These are phyloP conservation scores for Arxiozyma slooffiae DNA, from an alignment of 1,139 yeast species.

Conservation along the genomic window DNA sequence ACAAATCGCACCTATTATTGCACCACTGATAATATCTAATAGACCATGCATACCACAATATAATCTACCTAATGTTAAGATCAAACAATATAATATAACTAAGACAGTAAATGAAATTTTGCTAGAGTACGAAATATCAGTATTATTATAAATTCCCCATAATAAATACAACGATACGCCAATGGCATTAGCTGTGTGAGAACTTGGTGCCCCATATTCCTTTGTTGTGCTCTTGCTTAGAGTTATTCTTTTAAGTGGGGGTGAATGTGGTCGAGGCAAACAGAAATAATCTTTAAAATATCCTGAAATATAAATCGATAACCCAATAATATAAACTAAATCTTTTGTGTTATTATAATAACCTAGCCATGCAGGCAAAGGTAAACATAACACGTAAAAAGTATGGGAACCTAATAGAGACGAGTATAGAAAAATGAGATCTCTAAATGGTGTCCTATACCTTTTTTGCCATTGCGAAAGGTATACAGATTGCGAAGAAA, in stretches of 20 bases:
- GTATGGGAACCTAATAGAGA: slow-evolving; percentile 92
- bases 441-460: slow-evolving; percentile 45
- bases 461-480: slow-evolving; percentile 47
- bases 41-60: slow-evolving; percentile 98
- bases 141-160: slow-evolving; percentile 11
- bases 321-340: slow-evolving; percentile 64
- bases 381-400: slow-evolving; percentile 81
- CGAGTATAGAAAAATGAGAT: slow-evolving; percentile 73
- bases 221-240: slow-evolving; percentile 80
- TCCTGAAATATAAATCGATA: slow-evolving; percentile 78
- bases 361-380: slow-evolving; percentile 81
- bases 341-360: slow-evolving; percentile 50
- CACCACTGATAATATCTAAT: slow-evolving; percentile 62
- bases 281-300: slow-evolving; percentile 74
- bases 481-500: slow-evolving; percentile 57
- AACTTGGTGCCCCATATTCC: slow-evolving; percentile 91
- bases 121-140: slow-evolving; percentile 5
- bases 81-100: slow-evolving; percentile 43
- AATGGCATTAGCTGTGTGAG: slow-evolving; percentile 89
- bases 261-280: slow-evolving; percentile 84
- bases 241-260: slow-evolving; percentile 84
- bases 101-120: slow-evolving; percentile 8
- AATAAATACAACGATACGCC: slow-evolving; percentile 43
- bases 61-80: slow-evolving; percentile 68
- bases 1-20: slow-evolving; percentile 47